phyloP scores from a whole-genome alignment of 1,284 basidiomycete species.

The Fomitopsis pinicola region DNA sequence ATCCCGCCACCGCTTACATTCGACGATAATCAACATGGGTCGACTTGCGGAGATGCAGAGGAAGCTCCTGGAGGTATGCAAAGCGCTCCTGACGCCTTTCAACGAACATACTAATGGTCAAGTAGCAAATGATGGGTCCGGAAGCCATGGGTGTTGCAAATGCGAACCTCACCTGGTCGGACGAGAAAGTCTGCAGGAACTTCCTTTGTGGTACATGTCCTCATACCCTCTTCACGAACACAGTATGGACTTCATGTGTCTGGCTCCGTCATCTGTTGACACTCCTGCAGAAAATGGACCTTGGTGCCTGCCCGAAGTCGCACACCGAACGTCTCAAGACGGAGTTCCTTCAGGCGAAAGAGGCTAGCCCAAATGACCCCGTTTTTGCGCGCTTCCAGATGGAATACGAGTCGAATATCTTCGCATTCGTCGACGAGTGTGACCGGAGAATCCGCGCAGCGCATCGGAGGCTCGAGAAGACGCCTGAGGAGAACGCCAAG shows the following conservation, averaged over 20 bases:
- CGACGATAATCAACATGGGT: slow-evolving; percentile 49
- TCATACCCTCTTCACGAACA: slow-evolving; percentile 97
- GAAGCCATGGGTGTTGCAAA: slow-evolving; percentile 96
- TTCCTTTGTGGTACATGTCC: slow-evolving; percentile 98
- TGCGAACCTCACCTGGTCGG: slow-evolving; percentile 91
- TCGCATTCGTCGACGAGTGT: slow-evolving; percentile 96
- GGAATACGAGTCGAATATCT: slow-evolving; percentile 95
- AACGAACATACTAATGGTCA: slow-evolving; percentile 6
- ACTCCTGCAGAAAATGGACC: slow-evolving; percentile 90
- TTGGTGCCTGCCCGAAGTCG: slow-evolving; percentile 96
- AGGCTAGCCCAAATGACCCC: slow-evolving; percentile 72
- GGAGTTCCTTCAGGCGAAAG: slow-evolving; percentile 80
- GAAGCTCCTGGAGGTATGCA: slow-evolving; percentile 81
- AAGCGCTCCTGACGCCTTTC: not conserved
- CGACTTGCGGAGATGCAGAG: slow-evolving; percentile 88
- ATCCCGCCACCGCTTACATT: too few species aligned
- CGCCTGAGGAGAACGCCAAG: slow-evolving; percentile 98
- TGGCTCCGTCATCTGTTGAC: not conserved
- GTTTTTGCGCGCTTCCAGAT: slow-evolving; percentile 82
- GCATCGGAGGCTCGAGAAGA: slow-evolving; percentile 96
- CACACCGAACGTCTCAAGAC: slow-evolving; percentile 94
- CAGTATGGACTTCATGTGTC: slow-evolving; percentile 50
- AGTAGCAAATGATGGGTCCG: slow-evolving; percentile 98
- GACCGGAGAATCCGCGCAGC: slow-evolving; percentile 93
- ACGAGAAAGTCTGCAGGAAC: slow-evolving; percentile 99